Percentiles rank a stretch among this genome's conserved stretches.
These are phyloP conservation scores for Exophiala xenobiotica DNA, from an alignment of 2,329 filamentous ascomycete genomes.

Conservation along the genomic window DNA sequence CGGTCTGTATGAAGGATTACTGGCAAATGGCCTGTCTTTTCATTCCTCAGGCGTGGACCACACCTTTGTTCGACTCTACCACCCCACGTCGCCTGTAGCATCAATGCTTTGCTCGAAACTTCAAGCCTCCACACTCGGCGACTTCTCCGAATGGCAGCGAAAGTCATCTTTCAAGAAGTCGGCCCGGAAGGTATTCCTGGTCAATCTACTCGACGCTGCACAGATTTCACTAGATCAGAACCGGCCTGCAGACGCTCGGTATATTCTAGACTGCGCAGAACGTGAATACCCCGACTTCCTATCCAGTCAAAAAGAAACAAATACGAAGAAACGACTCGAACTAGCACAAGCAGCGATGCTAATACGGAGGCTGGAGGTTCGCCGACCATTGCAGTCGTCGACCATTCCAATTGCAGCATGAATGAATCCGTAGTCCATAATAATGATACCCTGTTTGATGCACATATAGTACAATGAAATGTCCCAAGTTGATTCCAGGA, in stretches of 20 bases:
- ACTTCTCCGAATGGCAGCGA: constrained; percentile 18
- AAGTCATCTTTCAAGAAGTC: constrained; percentile 6
- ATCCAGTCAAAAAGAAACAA: background rate
- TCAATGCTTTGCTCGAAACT: constrained; percentile 5
- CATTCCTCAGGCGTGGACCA: constrained; percentile 28
- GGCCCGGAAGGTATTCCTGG: constrained; percentile 35
- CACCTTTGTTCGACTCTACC: constrained; percentile 38
- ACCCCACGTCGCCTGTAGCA: constrained; percentile 39
- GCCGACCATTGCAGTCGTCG: background rate
- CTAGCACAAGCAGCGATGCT: constrained; percentile 10
- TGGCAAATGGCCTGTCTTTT: constrained; percentile 9
- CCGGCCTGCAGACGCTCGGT: constrained; percentile 12
- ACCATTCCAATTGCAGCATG: constrained; percentile 1
- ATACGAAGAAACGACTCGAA: constrained; percentile 13
- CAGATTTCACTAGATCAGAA: constrained; percentile 38
- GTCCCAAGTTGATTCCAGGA: too few relatives aligned
- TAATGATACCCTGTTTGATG: background rate
- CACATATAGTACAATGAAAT: background rate
- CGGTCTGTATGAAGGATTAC: constrained; percentile 34
- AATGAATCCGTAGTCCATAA: background rate
- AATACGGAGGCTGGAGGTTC: background rate
- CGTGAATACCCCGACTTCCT: constrained; percentile 26
- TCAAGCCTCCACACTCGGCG: constrained; percentile 17
- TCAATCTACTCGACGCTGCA: constrained; percentile 40
- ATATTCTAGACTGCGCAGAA: constrained; percentile 27